Evolutionary conservation across 2,329 filamentous ascomycete species (phyloP), one percentile per base, ranked within the genome.

Genomic region (Paraphaeosphaeria sporulosa): DNA sequence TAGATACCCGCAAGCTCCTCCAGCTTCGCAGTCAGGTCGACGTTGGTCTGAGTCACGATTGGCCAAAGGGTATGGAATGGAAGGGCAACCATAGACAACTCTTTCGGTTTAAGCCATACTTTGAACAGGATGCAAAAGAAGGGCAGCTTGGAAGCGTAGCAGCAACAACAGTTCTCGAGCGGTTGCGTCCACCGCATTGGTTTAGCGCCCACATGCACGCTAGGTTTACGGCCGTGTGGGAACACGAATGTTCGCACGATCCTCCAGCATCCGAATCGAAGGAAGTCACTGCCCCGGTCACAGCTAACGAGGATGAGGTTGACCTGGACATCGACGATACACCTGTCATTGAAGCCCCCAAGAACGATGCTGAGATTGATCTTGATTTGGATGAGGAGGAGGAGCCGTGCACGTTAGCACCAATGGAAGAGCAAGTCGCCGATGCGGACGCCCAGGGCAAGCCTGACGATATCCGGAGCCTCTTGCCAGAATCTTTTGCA

Each of bases 41-140:
- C 67, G 82, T 99, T 47, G 93, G 94, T 2, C 79, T 99, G 55
- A 97, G 94, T 68, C 95, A 99, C 74, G 95, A 99, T 80, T 99
- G 95, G 95, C 95, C 95, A 0, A 87, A 89, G 52, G 89, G 85
- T 0, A 87, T 98, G 56, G 95, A 97, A 79, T 88, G 87, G 74
- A 85, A 88, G 64, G 95, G 95, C 5, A 85, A 98, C 72, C 80
- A 85, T 49, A 79, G 84, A 50, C 80, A 81, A 44, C 80, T 99
- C 1, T 96, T 93, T 75, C 82, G 80, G 32, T 86, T 83, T 74
- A 98, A 98, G 80, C 85, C 84, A 0, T 83, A 88, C 69, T 95
- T 98, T 65, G 84, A 87, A 65, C 79, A 86, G 52, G 95, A 99
- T 76, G 93, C 93, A 1, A 81, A 82, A 50, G 86, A 89, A 40